phyloP scores from a whole-genome alignment of 2,329 filamentous ascomycete species.

The Aspergillus clavatus region DNA sequence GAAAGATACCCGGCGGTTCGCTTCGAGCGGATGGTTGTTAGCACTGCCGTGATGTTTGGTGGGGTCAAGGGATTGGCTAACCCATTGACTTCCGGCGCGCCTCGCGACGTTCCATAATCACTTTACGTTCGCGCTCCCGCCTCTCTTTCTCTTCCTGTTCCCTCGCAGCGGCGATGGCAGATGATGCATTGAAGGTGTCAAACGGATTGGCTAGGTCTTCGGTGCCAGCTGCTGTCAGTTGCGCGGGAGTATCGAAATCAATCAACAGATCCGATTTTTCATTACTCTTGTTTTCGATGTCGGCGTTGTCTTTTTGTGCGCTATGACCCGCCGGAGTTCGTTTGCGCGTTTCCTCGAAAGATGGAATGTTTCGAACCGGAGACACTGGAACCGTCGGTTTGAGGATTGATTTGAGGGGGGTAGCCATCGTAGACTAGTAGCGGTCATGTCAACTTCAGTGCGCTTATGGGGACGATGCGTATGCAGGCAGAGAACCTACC shows the following conservation, averaged over 20 bases:
- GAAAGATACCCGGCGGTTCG: conserved; percentile 91
- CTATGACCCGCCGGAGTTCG: conserved; percentile 36
- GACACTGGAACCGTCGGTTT: conserved; percentile 68
- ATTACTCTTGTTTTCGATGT: conserved; percentile 16
- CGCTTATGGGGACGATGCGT: background rate
- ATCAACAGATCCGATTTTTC: conserved; percentile 36
- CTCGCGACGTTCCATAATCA: conserved; percentile 68
- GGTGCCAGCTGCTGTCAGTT: conserved; percentile 27
- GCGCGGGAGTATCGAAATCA: conserved; percentile 40
- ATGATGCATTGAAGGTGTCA: conserved; percentile 39
- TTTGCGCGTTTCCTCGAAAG: conserved; percentile 50
- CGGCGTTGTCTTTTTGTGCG: conserved; percentile 17
- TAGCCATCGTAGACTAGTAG: conserved; percentile 35
- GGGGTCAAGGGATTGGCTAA: conserved; percentile 24
- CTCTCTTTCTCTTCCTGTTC: conserved; percentile 65
- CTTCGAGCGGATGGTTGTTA: conserved; percentile 31
- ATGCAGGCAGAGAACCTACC: conserved; percentile 46
- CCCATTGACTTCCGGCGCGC: conserved; percentile 85
- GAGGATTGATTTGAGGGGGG: conserved; percentile 64
- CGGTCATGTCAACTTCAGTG: conserved; percentile 6
- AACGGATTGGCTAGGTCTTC: conserved; percentile 48
- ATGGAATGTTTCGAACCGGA: conserved; percentile 61
- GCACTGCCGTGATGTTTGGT: background rate
- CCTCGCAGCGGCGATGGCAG: conserved; percentile 59
- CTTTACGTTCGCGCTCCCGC: conserved; percentile 53